Evolutionary conservation across 352 stramenopile species (phyloP), one percentile per base, ranked within the genome.

Genomic region (Globisporangium perplexum): DNA sequence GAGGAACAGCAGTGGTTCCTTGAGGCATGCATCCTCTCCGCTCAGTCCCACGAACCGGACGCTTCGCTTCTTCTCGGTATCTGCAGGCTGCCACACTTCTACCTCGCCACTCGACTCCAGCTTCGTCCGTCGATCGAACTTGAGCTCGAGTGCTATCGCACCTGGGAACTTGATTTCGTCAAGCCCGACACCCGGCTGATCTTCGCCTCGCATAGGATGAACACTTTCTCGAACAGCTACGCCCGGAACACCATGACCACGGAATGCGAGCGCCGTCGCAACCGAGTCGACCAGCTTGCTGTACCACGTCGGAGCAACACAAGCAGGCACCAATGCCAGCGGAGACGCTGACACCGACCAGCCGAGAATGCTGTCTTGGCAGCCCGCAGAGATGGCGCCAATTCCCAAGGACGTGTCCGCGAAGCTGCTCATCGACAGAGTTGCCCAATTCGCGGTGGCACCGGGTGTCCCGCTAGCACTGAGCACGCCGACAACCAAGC

Each of bases 111-210:
- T 54, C 42, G 69, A 53, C n/a, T 51, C 38, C 17, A 93, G n/a
- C 23, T 67, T 71, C 4, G 75, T 88, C 1, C 62, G 68, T 17
- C 63, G 66, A 58, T 93, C 82, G 54, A 93, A 84, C 23, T 69
- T 71, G 24, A 93, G 72, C 55, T 93, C 82, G 18, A 92, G 55
- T 23, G 76, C 78, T 12, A 83, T 41, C 15, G 82, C 82, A 20
- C 68, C 72, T n/a, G 62, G 50, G 14, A 90, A 66, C 4, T 54
- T 46, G 23, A 90, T 60, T 7, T 20, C 68, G 33, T 71, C 59
- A 10, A 14, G 12, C 41, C 8, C 18, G 22, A 48, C 35, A 7
- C 22, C 52, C 55, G 20, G 11, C 7, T 42, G 31, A 24, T 50
- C 14, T 6, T 71, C 33, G 3, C 35, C 10, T 8, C 33, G 18